Base-by-base conservation (phyloP, 148 eudicot species). In the Beta vulgaris region DNA sequence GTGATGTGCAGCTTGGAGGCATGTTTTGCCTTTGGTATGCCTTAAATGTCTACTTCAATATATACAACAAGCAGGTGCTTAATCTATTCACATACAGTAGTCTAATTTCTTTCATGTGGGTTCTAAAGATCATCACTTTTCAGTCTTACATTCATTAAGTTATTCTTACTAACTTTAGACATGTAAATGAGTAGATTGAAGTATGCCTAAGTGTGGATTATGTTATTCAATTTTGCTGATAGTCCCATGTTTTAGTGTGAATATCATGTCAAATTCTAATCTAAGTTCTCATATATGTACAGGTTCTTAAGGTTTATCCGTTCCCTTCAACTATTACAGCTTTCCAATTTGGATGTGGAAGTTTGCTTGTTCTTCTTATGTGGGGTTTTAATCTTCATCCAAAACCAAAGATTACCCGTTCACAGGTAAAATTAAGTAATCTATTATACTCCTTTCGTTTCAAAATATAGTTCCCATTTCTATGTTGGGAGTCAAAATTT, bases 1-100 rank as follows among this genome's bases (percentile, higher is more conserved):
- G 78, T 71, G 74, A 59, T 18, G 40, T 89, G 78, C 87, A 81
- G 83, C 91, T 93, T 32, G 90, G 84, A 26, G 74, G 85, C 70
- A 89, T 93, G 98, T 87, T 93, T 83, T 90, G 75, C 23, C 32
- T 88, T 26, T 93, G 98, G 98, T 93, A 93, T 76, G 71, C 83
- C 53, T 81, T 93, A 81, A 93, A 93, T 72, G 88, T 93, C 51
- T 93, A 79, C 88, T 93, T 86, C 91, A 90, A 93, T 84, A 90
- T 93, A 60, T 91, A 51, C 83, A 93, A 93, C 73, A 93, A 93
- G 83, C 93, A 90, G 98, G 98, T 93, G 15, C 18, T 0, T 61
- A 53, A 13, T 61, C n/a, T 44, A 55, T 32, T 46, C 19, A n/a
- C 59, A n/a, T n/a, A n/a, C 23, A n/a, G 59, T 54, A 54, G 59